Percentiles rank a stretch among this genome's conserved stretches.
Evolutionary conservation across 371 early-diverging fungal species (phyloP).

Genomic region (Cokeromyces recurvatus): DNA sequence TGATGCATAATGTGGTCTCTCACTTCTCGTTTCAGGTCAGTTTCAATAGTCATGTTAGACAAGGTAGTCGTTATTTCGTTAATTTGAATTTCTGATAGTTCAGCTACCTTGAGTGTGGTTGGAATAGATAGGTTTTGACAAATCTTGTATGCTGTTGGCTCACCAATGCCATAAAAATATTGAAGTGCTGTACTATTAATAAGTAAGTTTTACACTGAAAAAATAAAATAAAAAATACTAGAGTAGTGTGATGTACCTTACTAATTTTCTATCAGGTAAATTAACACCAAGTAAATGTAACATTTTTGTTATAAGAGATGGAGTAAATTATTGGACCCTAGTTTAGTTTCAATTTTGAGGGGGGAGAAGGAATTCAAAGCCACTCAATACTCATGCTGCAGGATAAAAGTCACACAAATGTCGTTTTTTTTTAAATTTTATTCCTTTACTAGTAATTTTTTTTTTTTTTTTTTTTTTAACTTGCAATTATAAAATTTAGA

Average conservation of each 20-base stretch:
- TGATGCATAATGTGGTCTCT: slow-evolving; percentile 77
- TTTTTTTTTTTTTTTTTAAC: no score
- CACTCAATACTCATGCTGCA: no score
- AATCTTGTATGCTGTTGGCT: slow-evolving; percentile 64
- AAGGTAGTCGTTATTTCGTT: slow-evolving; percentile 81
- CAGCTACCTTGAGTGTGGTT: slow-evolving; percentile 69
- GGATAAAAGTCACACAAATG: no score
- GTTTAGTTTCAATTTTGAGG: neutral
- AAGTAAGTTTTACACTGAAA: neutral
- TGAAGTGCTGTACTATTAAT: slow-evolving; percentile 54
- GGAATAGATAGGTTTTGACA: slow-evolving; percentile 81
- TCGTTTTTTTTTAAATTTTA: no score
- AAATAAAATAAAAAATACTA: neutral
- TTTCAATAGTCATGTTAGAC: slow-evolving; percentile 87
- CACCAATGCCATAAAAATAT: slow-evolving; percentile 92
- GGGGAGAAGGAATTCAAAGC: neutral
- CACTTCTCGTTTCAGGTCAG: slow-evolving; percentile 79
- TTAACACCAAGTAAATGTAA: slow-evolving; percentile 90
- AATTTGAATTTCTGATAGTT: slow-evolving; percentile 85
- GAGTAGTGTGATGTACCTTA: slow-evolving; percentile 37
- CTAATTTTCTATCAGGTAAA: slow-evolving; percentile 86
- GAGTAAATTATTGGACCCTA: slow-evolving; percentile 1
- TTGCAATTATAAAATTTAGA: no score
- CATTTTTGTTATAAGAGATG: slow-evolving; percentile 40
- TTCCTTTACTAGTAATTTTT: no score